Base-by-base conservation (phyloP, 2,329 filamentous ascomycete species). In the Cladobotryum mycophilum region DNA sequence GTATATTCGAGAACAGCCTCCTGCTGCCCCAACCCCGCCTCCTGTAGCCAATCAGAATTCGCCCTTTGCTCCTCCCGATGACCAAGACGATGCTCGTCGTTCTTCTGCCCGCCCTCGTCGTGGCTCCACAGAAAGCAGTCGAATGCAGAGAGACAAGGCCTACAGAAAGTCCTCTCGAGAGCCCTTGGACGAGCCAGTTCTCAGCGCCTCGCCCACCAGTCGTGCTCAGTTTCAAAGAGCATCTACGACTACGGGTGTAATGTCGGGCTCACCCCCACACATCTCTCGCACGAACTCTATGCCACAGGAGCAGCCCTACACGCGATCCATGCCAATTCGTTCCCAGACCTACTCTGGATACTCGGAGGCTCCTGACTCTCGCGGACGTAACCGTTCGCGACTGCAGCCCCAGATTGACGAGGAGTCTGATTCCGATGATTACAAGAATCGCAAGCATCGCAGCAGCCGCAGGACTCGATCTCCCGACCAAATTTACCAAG, bases 371-470 rank as follows among this genome's bases (percentile, higher is more conserved):
- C 30, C 53, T 1, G 61, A 65, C 9, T 54, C 60, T 5, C 68
- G 69, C 5, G 70, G 70, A 7, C 70, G 70, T 22, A 60, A 60
- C 30, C 69, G 70, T 14, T 69, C 67, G 11, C 66, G 65, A 41
- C 56, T 64, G 56, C 65, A 70, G 7, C 30, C 70, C 5, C 70
- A 30, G 25, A 59, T 64, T 13, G 57, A 61, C 9, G 64, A 64
- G 3, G 63, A 69, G 4, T 61, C 55, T 3, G 69, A 71, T 5
- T 63, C 61, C 0, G 67, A 70, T 12, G 69, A 70, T 1, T 61
- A 63, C 1, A 62, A 67, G 17, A 63, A 65, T 17, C 60, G 62
- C 48, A 70, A 68, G 56, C 65, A 69, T 25, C 67, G 68, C 48
- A 60, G 59, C 52, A 65, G 61, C 56, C 66, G 64, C 58, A 67